Evolutionary conservation across 805 yeast species (phyloP).

Genomic region (Starmerella asiatica): DNA sequence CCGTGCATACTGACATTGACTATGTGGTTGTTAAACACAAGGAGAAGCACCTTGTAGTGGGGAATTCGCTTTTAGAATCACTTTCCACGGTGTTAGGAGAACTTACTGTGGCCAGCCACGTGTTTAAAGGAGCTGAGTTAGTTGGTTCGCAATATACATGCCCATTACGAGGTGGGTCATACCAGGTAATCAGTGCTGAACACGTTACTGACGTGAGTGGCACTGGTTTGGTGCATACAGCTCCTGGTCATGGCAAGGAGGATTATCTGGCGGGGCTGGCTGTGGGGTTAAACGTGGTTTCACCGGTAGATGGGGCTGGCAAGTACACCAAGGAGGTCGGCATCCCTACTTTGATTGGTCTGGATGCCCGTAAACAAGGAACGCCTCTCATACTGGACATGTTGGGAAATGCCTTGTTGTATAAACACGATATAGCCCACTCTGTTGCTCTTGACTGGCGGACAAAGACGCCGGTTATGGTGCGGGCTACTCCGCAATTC

Average conservation of each 20-base stretch:
- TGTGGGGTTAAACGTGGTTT: conserved; percentile 44
- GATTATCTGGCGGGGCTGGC: conserved; percentile 63
- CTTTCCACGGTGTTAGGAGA: conserved; percentile 22
- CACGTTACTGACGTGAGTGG: conserved; percentile 77
- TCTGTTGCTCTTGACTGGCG: conserved; percentile 97
- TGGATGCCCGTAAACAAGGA: conserved; percentile 51
- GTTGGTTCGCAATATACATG: conserved; percentile 38
- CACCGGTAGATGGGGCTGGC: conserved; percentile 73
- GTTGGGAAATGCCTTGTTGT: conserved; percentile 32
- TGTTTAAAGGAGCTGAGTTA: conserved; percentile 34
- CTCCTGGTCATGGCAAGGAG: conserved; percentile 96
- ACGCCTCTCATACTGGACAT: conserved; percentile 34
- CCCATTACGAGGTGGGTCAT: conserved; percentile 39
- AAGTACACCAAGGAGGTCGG: conserved; percentile 44
- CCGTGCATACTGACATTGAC: conserved; percentile 43
- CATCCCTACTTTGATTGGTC: conserved; percentile 36
- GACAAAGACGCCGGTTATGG: conserved; percentile 85
- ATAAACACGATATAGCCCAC: conserved; percentile 46
- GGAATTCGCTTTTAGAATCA: conserved; percentile 34
- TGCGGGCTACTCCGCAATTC: conserved; percentile 95
- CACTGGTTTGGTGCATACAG: conserved; percentile 91
- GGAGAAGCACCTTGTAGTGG: conserved; percentile 43
- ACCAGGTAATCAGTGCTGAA: conserved; percentile 61
- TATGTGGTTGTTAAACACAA: conserved; percentile 39
- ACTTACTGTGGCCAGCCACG: conserved; percentile 10